Percentiles rank a stretch among this genome's conserved stretches.
phyloP scores from a whole-genome alignment of 768 basidiomycete genomes.

The Chalciporus pseudorubinellus region DNA sequence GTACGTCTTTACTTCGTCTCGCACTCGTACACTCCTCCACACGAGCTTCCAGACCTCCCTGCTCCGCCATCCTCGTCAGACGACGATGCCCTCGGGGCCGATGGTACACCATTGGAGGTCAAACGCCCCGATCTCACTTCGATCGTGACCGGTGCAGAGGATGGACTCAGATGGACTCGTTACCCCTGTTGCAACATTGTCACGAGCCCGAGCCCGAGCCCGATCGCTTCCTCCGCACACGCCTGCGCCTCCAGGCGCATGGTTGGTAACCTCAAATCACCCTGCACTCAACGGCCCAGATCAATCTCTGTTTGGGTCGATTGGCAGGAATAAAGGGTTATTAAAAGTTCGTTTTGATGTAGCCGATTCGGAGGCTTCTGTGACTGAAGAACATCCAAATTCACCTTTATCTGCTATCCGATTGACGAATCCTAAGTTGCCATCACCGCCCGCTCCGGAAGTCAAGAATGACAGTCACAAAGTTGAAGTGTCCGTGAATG shows the following conservation, averaged over 20 bases:
- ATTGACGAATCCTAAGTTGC: conserved; percentile 22
- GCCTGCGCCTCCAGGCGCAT: conserved; percentile 69
- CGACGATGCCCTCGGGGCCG: conserved; percentile 40
- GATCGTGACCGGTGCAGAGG: conserved; percentile 17
- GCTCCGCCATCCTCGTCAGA: conserved; percentile 57
- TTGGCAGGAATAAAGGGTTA: conserved; percentile 49
- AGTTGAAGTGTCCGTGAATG: conserved; percentile 5
- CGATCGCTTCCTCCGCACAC: conserved; percentile 50
- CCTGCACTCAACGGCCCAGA: conserved; percentile 17
- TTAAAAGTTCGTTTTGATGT: conserved; percentile 74
- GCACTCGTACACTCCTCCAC: conserved; percentile 40
- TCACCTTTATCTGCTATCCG: conserved; percentile 30
- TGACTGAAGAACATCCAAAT: conserved; percentile 24
- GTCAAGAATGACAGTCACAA: conserved; percentile 8
- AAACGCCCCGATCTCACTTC: conserved; percentile 8
- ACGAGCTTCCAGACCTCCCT: conserved; percentile 63
- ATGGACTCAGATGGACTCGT: conserved; percentile 30
- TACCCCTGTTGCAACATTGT: conserved; percentile 50
- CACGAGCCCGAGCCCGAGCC: conserved; percentile 49
- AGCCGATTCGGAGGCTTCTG: conserved; percentile 33
- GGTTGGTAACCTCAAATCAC: conserved; percentile 55
- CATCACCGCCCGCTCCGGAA: conserved; percentile 1
- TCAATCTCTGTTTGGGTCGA: conserved; percentile 34
- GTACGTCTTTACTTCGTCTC: conserved; percentile 39
- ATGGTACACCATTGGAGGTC: conserved; percentile 20